Percentiles rank a stretch among this genome's conserved stretches.
These are phyloP conservation scores for Cynanchum wilfordii DNA, from an alignment of 257 asterid species.

Conservation along the genomic window DNA sequence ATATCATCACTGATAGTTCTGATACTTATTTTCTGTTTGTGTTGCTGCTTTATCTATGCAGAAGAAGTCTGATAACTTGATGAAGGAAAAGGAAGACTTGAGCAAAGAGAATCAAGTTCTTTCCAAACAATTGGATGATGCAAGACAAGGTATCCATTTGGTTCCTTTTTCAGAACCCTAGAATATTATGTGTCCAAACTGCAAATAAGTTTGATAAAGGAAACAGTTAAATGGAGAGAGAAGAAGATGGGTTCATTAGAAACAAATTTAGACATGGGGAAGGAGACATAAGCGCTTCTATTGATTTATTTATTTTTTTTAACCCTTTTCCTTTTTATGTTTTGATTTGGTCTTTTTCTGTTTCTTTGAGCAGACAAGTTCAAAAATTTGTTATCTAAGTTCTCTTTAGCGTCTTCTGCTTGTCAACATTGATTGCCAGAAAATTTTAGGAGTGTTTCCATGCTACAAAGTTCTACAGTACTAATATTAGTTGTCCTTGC, in stretches of 20 bases:
- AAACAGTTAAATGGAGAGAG: not conserved
- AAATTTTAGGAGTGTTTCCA: not conserved
- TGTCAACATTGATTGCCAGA: not conserved
- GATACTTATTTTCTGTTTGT: not conserved
- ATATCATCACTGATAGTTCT: not conserved
- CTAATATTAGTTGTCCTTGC: not conserved
- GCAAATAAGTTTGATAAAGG: no score
- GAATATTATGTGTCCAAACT: not conserved
- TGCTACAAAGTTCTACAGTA: not conserved
- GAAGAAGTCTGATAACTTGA: conserved; percentile 42
- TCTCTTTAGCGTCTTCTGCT: not conserved
- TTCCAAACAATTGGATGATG: conserved; percentile 71
- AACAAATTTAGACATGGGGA: not conserved
- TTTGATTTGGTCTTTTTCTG: no score
- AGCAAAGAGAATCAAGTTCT: conserved; percentile 55
- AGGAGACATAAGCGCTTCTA: no score
- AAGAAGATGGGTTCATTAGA: no score
- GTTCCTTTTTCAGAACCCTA: not conserved
- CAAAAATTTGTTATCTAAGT: not conserved
- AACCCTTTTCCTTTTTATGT: no score
- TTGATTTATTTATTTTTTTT: not conserved
- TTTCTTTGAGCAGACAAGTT: no score
- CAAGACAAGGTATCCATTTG: conserved; percentile 39
- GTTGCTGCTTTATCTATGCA: conserved; percentile 6
- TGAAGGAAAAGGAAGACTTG: conserved; percentile 59